Base-by-base conservation (phyloP, 306 rosid species). In the Corylus americana region DNA sequence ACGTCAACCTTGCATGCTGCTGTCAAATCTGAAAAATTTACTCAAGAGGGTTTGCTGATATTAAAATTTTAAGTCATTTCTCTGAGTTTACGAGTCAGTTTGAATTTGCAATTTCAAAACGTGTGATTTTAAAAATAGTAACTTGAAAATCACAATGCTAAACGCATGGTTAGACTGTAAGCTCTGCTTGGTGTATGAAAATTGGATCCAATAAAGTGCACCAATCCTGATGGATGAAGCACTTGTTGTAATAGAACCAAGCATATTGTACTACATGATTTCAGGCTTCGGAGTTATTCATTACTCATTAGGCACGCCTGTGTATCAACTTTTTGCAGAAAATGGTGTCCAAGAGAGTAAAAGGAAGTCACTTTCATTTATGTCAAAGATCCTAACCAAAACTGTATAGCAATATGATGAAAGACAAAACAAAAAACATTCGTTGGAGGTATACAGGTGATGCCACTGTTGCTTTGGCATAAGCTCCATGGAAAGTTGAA, bases 251-350 rank as follows among this genome's bases (percentile, higher is more conserved):
- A 78, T 63, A 54, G 66, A 77, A 17, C 73, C 13, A 83, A 84
- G 82, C 79, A 73, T 72, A 70, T 54, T 27, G n/a, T 45, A 59
- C 55, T 59, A 59, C 55, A 83, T 75, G 67, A 83, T 83, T 76
- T 51, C 61, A 44, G 18, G 55, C 25, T 42, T 71, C 22, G 57
- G 62, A 68, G 79, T 85, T 83, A 76, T 75, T 73, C 25, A 10
- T 85, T 83, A 76, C 72, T 73, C 25, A 10, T 55, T 79, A 89
- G 81, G 92, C 90, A 82, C 83, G 89, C 85, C 79, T 62, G 27
- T 70, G 84, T 54, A 35, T 37, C 85, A 20, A 75, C 87, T 71
- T 86, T 87, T 72, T 70, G 57, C 64, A 18, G 5, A 67, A 69
- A 73, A 47, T 48, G 58, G 73, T 53, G 74, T 74, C 77, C 67